Percentiles rank a stretch among this genome's conserved stretches.
Conservation (phyloP, 768 basidiomycete species). For the Lanmaoa pseudosensibilis region DNA sequence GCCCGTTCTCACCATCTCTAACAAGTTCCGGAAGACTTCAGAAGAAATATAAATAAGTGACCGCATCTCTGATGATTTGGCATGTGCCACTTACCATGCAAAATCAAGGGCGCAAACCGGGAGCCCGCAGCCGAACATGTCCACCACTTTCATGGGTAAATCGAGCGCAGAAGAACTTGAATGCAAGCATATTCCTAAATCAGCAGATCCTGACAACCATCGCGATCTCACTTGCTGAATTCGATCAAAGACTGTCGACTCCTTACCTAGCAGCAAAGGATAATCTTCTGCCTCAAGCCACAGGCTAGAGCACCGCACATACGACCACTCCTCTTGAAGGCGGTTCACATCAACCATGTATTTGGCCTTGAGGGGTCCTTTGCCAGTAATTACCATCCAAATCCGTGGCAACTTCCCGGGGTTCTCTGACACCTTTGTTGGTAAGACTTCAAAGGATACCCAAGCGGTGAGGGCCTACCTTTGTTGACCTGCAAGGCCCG, state of each 20-base stretch:
- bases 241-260: not conserved
- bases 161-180: conserved; percentile 88
- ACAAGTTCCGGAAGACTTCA: conserved; percentile 84
- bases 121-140: conserved; percentile 97
- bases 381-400: conserved; percentile 86
- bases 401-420: conserved; percentile 61
- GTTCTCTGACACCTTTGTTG: conserved; percentile 10
- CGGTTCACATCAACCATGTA: conserved; percentile 72
- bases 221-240: not conserved
- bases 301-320: conserved; percentile 74
- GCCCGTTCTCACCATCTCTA: conserved; percentile 79
- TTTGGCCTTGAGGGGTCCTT: conserved; percentile 70
- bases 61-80: not conserved
- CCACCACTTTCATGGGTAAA: conserved; percentile 98
- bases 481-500: conserved; percentile 43
- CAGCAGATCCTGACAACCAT: conserved; percentile 68
- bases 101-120: conserved; percentile 92
- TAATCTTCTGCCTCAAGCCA: conserved; percentile 94
- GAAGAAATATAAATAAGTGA: conserved; percentile 3
- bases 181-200: conserved; percentile 90
- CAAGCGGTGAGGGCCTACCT: conserved; percentile 3
- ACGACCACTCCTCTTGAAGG: conserved; percentile 66
- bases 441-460: not conserved
- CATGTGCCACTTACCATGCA: conserved; percentile 58
- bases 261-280: conserved; percentile 75